Conservation (phyloP, 306 rosid species). For the Ceratonia siliqua region DNA sequence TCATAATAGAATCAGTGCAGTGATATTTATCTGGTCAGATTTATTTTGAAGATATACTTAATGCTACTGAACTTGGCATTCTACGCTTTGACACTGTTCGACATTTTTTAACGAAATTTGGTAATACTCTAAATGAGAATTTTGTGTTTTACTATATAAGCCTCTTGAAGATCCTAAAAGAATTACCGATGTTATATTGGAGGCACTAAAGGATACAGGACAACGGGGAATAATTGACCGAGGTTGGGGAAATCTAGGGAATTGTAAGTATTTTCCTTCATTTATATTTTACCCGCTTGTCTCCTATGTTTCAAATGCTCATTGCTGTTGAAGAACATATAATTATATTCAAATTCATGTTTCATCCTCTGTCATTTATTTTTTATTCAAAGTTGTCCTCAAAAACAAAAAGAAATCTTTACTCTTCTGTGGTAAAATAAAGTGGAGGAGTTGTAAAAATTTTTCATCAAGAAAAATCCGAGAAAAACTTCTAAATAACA, state of each 20-base stretch:
- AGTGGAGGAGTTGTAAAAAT: background rate
- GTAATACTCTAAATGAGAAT: conserved; percentile 16
- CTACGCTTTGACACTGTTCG: background rate
- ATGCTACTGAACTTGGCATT: conserved; percentile 15
- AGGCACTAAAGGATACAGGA: conserved; percentile 75
- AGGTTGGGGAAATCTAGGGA: conserved; percentile 96
- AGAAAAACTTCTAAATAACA: background rate
- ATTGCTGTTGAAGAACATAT: background rate
- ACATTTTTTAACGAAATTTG: conserved; percentile 1
- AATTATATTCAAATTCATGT: background rate
- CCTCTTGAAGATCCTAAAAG: conserved; percentile 84
- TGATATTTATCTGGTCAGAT: background rate
- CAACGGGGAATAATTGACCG: conserved; percentile 91
- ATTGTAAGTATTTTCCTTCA: conserved; percentile 53
- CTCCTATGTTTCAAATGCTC: conserved; percentile 1
- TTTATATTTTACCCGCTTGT: background rate
- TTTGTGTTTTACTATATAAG: conserved; percentile 46
- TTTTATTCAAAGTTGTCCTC: background rate
- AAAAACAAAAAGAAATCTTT: background rate
- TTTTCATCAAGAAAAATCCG: background rate
- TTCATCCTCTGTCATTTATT: conserved; percentile 21
- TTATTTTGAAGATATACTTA: background rate
- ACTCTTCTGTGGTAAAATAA: background rate
- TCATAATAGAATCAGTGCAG: background rate
- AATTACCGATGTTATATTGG: conserved; percentile 72